Base-by-base conservation (phyloP, 805 yeast species). In the Cephaloascus albidus region DNA sequence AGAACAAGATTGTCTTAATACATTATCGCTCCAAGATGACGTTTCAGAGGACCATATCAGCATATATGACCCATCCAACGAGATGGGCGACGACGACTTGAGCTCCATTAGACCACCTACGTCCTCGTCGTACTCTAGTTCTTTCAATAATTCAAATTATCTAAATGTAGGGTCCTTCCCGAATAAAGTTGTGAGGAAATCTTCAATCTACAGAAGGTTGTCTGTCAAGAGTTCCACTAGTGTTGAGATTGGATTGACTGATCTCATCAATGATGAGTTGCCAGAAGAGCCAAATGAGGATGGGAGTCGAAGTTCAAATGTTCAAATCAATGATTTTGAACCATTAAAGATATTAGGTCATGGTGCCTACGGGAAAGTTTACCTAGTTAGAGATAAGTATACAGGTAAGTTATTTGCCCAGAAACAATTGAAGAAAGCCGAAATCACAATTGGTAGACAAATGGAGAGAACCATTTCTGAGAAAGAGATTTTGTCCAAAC, bases 291-390 rank as follows among this genome's bases (percentile, higher is more conserved):
- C 6, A 14, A n/a, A 26, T 4, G 38, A 26, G 20, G 10, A 26
- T 5, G 6, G 8, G 8, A 6, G n/a, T 8, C 8, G 18, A 8
- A 18, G 17, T 3, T 4, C 31, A 40, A 15, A 34, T 36, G 5
- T 38, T 30, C 42, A 45, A 40, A 38, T 60, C 18, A 48, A 52
- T n/a, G 95, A 87, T 52, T 87, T 88, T 50, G 78, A 73, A 48
- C 83, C 85, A 2, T 58, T 88, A 4, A 81, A 76, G 47, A 93
- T 86, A 0, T 63, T 87, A 4, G 96, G 96, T 0, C 74, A 79
- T 38, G 96, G 96, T 3, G 87, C 95, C 2, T 87, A 84, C 48
- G 96, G 96, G 3, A 86, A 85, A 53, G 96, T 87, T 3, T 61
- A 85, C 6, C 61, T 87, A 18, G 96, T 87, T 1, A 74, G 77